Base-by-base conservation (phyloP, 768 basidiomycete genomes). In the Hortiboletus flavorubellus region DNA sequence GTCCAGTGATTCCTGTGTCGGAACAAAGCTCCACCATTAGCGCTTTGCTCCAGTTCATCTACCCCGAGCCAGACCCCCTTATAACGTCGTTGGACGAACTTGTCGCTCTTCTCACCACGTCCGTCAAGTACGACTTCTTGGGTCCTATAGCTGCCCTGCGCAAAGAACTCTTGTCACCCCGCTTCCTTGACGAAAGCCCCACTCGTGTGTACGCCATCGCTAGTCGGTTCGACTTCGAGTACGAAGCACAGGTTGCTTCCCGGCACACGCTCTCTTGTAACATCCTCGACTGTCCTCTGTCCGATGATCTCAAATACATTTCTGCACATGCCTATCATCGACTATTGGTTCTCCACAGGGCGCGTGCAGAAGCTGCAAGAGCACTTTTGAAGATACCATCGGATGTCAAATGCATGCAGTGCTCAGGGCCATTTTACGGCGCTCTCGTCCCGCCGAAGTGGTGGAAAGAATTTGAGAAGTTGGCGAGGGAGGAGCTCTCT, bases 161-260 rank as follows among this genome's bases (percentile, higher is more conserved):
- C 49, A 70, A 66, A 42, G 66, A 77, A 26, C 79, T 89, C 35
- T 59, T 85, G 15, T 75, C 80, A 0, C 74, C 79, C 8, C 66
- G 64, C 11, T 86, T 84, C 65, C 65, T 84, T 16, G 59, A 69
- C 35, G 61, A 70, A 14, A 74, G 73, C 12, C 83, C 89, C 9
- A 74, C 76, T 14, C 82, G 85, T 14, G 85, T 89, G 2, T 91
- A 85, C 60, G 86, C 87, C 29, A 81, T 89, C 40, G 86, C 89
- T 2, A 81, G 80, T 54, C 81, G 83, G 5, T 84, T 79, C 53
- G 83, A 84, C 21, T 69, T 90, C 15, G 80, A 84, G 43, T 78
- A 82, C 31, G 87, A 88, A 64, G 81, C 84, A 11, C 75, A 75
- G 54, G 63, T 81, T 44, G 86, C 87, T 6, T 87, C 87, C 16